phyloP scores from a whole-genome alignment of 2,329 filamentous ascomycete species.

The Ophiostoma sp. region DNA sequence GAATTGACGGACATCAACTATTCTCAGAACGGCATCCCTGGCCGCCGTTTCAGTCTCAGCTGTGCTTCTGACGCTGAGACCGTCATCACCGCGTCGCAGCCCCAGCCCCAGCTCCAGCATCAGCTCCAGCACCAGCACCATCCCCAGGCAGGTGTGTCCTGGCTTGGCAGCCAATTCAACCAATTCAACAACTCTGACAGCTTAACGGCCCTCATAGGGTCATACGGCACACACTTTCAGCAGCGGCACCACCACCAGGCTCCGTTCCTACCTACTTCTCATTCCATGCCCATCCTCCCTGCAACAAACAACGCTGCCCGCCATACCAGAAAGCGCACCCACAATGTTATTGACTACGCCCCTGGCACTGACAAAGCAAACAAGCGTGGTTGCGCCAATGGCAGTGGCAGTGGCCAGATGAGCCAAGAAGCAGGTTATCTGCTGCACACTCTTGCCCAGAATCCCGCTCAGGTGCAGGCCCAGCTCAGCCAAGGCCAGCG shows the following conservation, averaged over 20 bases:
- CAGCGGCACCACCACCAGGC: background rate
- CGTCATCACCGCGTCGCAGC: background rate
- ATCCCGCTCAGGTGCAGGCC: background rate
- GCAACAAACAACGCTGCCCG: background rate
- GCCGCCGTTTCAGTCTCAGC: slow-evolving; percentile 1
- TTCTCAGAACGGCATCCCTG: background rate
- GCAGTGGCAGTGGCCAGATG: background rate
- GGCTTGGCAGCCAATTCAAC: background rate
- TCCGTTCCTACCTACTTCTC: background rate
- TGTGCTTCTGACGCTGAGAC: slow-evolving; percentile 2
- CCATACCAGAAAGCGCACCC: background rate
- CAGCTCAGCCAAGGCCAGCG: slow-evolving; percentile 19
- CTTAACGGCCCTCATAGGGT: background rate
- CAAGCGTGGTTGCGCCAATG: background rate
- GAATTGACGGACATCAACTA: background rate
- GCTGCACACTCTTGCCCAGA: background rate
- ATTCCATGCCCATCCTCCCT: background rate
- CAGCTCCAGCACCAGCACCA: background rate
- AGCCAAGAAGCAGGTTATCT: background rate
- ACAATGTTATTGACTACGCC: background rate
- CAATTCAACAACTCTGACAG: background rate
- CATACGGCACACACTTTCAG: background rate
- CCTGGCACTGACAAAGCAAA: background rate
- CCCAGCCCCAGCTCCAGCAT: background rate
- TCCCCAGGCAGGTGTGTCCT: background rate